Evolutionary conservation across 2,329 filamentous ascomycete species (phyloP), one percentile per base, ranked within the genome.

Genomic region (Botryosphaeria dothidea): DNA sequence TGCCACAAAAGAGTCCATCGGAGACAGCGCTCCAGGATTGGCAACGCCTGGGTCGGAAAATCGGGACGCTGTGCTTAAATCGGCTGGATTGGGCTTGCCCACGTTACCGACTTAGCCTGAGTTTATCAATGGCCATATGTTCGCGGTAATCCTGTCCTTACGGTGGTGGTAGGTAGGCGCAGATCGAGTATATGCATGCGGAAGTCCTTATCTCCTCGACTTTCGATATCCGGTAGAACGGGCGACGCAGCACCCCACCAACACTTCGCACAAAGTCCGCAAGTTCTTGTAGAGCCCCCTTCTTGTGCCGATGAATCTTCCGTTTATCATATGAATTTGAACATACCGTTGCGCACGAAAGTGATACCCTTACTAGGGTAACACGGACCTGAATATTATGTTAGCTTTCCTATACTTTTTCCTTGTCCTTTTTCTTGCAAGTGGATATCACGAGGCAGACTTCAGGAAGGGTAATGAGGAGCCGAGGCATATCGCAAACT

Each of bases 331-430:
- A 46, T 4, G n/a, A 60, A 34, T 23, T 23, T 23, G n/a, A 34
- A 60, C 56, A 41, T 60, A 60, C 90, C 88, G 78, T 88, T 88
- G 74, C 85, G 85, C 69, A 89, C 84, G 72, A 90, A 90, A 68
- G 86, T 89, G 69, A 90, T 91, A 27, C 75, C 75, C 68, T 77
- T 78, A 45, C 71, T 73, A 29, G 74, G 75, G 66, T 77, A 77
- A 9, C 78, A 75, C 56, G 89, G 89, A 72, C 85, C 56, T 60
- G 13, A 46, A 25, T 25, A 17, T 2, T 36, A 36, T 6, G 49
- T 64, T 27, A 64, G 61, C 43, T 21, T 15, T 21, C 34, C 34
- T 23, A 6, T 19, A 29, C 17, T 25, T 17, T 45, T 58, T 21
- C 4, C 25, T 19, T n/a, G n/a, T n/a, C n/a, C n/a, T n/a, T n/a